phyloP scores from a whole-genome alignment of 176 grass and related monocot species.

The Secale cereale region DNA sequence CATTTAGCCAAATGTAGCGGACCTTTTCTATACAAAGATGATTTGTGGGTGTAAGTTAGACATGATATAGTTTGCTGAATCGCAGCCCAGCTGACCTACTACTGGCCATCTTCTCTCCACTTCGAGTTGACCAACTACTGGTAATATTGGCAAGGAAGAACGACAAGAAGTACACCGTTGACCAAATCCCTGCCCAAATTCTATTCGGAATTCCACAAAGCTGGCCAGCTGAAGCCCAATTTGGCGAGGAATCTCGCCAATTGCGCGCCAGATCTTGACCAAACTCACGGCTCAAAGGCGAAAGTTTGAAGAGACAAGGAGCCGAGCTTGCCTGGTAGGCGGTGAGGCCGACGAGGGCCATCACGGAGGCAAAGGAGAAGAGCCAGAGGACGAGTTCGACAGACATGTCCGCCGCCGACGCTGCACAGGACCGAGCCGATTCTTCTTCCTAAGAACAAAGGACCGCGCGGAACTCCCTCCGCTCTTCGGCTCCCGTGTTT shows the following conservation, averaged over 20 bases:
- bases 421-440: neutral
- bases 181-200: neutral
- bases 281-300: neutral
- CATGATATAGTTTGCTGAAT: neutral
- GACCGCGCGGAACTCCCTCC: neutral
- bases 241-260: neutral
- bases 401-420: constrained; percentile 40
- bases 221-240: neutral
- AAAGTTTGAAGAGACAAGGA: neutral
- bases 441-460: neutral
- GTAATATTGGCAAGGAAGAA: neutral
- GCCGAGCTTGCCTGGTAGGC: constrained; percentile 63
- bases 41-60: neutral
- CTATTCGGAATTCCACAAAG: neutral
- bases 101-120: constrained; percentile 5
- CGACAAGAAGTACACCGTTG: constrained; percentile 10
- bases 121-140: neutral
- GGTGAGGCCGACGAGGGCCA: constrained; percentile 67
- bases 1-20: neutral
- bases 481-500: neutral
- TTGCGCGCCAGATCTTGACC: neutral
- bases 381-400: constrained; percentile 81
- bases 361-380: constrained; percentile 66
- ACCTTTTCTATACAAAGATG: neutral
- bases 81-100: neutral